These are phyloP conservation scores for Hyphodiscus sp. DNA, from an alignment of 2,329 filamentous ascomycete species.

Conservation along the genomic window DNA sequence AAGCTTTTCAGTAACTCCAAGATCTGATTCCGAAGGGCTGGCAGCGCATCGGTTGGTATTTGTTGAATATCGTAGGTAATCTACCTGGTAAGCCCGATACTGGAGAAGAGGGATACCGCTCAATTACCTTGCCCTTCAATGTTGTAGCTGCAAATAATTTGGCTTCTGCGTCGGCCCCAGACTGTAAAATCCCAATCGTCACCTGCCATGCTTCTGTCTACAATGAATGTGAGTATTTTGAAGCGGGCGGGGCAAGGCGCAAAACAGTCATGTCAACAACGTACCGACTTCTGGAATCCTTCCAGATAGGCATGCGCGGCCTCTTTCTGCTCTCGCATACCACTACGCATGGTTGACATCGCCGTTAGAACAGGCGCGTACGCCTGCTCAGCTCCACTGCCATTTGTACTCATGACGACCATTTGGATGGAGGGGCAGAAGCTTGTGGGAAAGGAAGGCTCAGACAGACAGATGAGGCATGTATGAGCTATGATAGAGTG, in stretches of 20 bases:
- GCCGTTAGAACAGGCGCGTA: slow-evolving; percentile 84
- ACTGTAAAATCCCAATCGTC: slow-evolving; percentile 80
- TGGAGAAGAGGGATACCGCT: not conserved
- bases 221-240: slow-evolving; percentile 18
- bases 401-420: slow-evolving; percentile 40
- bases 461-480: slow-evolving; percentile 7
- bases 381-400: slow-evolving; percentile 57
- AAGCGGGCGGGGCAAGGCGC: slow-evolving; percentile 6
- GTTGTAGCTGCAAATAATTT: slow-evolving; percentile 96
- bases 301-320: slow-evolving; percentile 88
- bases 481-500: slow-evolving; percentile 2
- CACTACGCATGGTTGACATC: slow-evolving; percentile 85
- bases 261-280: slow-evolving; percentile 32
- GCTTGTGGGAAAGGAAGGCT: slow-evolving; percentile 3
- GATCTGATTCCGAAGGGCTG: slow-evolving; percentile 75
- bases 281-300: slow-evolving; percentile 95
- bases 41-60: slow-evolving; percentile 67
- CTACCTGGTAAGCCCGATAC: slow-evolving; percentile 41
- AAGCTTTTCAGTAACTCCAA: slow-evolving; percentile 75
- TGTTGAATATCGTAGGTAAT: slow-evolving; percentile 95
- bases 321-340: slow-evolving; percentile 74
- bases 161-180: slow-evolving; percentile 71
- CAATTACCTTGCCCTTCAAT: slow-evolving; percentile 86
- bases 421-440: slow-evolving; percentile 27
- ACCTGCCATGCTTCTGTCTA: slow-evolving; percentile 87